phyloP scores from a whole-genome alignment of 2,329 filamentous ascomycete species.

The Biscogniauxia mediterranea region DNA sequence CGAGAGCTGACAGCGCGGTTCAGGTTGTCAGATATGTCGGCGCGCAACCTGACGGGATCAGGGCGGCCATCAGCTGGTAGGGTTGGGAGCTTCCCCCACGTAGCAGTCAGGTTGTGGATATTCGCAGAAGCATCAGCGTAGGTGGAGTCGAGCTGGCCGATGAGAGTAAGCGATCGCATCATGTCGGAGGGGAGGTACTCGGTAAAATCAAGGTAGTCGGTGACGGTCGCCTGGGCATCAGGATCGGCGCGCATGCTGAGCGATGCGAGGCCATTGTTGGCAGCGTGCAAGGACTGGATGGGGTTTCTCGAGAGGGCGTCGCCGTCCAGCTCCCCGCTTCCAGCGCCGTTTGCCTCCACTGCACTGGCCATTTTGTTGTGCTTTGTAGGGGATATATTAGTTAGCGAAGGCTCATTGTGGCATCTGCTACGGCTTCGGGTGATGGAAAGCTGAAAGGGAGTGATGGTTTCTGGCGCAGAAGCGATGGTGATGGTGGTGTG shows the following conservation, averaged over 20 bases:
- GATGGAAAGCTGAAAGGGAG: background rate
- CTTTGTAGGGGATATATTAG: background rate
- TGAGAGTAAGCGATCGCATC: conserved; percentile 62
- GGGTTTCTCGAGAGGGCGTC: conserved; percentile 37
- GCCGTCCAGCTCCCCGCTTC: conserved; percentile 24
- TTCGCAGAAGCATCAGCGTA: conserved; percentile 55
- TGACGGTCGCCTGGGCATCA: conserved; percentile 67
- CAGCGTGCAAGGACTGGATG: conserved; percentile 30
- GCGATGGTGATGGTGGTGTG: background rate
- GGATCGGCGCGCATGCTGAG: conserved; percentile 58
- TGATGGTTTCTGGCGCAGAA: background rate
- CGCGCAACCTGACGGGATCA: conserved; percentile 51
- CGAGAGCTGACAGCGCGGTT: conserved; percentile 54
- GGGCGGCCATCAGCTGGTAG: conserved; percentile 47
- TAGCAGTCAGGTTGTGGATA: conserved; percentile 55
- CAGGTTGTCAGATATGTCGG: conserved; percentile 59
- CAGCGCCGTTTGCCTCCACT: conserved; percentile 3
- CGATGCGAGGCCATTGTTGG: conserved; percentile 40
- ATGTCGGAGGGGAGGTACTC: conserved; percentile 69
- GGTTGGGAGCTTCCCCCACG: conserved; percentile 56
- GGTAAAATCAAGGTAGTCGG: conserved; percentile 68
- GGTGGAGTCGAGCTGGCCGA: conserved; percentile 60
- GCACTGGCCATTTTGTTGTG: background rate
- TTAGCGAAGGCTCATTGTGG: background rate
- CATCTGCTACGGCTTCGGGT: background rate